Evolutionary conservation across 2,329 filamentous ascomycete species (phyloP).

Genomic region (Cucurbitaria berberidis): DNA sequence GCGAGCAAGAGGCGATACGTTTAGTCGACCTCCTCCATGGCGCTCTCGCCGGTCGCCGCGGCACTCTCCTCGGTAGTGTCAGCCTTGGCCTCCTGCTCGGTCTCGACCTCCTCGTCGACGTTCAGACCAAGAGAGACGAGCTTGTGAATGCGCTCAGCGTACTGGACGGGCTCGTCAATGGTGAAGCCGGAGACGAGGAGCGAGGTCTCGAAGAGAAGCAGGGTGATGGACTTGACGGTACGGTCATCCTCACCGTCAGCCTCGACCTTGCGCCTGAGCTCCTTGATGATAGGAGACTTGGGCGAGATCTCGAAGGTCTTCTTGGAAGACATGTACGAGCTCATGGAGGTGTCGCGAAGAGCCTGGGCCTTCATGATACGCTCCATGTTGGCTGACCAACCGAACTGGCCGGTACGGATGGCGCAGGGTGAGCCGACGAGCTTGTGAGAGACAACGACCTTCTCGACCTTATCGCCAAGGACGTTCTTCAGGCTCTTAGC

Average conservation of each 20-base stretch:
- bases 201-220: constrained; percentile 98
- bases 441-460: constrained; percentile 99
- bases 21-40: constrained; percentile 99
- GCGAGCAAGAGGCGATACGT: constrained; percentile 29
- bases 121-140: constrained; percentile 97
- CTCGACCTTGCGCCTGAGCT: constrained; percentile 99
- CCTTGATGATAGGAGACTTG: constrained; percentile 95
- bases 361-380: constrained; percentile 99
- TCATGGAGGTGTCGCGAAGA: constrained; percentile 99
- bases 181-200: constrained; percentile 99
- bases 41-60: constrained; percentile 78
- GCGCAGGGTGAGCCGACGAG: constrained; percentile 92
- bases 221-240: constrained; percentile 98
- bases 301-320: constrained; percentile 99
- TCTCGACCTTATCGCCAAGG: constrained; percentile 99
- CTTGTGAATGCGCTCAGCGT: constrained; percentile 99
- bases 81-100: constrained; percentile 63
- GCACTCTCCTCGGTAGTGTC: constrained; percentile 61
- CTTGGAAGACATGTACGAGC: constrained; percentile 99
- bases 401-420: constrained; percentile 99
- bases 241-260: constrained; percentile 96
- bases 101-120: constrained; percentile 91
- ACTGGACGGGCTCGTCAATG: constrained; percentile 97
- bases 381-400: constrained; percentile 99
- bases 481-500: constrained; percentile 99